Base-by-base conservation (phyloP, 192 early-diverging fungal species). In the Backusella sp. region DNA sequence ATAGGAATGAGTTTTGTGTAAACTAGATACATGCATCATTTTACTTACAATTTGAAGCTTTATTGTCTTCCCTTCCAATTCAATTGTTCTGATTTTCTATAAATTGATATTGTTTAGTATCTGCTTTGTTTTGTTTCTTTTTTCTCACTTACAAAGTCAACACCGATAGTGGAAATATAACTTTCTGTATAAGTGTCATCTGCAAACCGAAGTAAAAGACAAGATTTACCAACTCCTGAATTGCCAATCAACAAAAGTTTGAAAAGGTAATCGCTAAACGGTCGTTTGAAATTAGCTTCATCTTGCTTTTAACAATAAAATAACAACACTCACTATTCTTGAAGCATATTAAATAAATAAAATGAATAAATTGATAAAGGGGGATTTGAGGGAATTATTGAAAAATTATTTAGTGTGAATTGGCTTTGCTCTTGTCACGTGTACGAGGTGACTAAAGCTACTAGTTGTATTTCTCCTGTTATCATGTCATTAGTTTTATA, bases 151-250 rank as follows among this genome's bases (percentile, higher is more conserved):
- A 95, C 94, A 84, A 99, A 99, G 88, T 99, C 97, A 41, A 99
- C 97, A 68, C 97, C 97, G 74, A 98, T 98, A 76, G 97, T 99
- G 72, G 92, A 93, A 85, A 98, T 97, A 88, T 97, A 98, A 81
- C 92, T 94, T 82, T 99, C 97, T 35, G 96, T 98, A 84, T 97
- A 99, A 36, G 96, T 98, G 88, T 98, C 96, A 85, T 99, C 97
- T 4, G 97, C 96, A 83, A 99, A 98, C 73, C 97, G 93, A 68
- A 98, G 90, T 73, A 99, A 87, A 75, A 99, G 84, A 82, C 96
- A 98, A 70, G 95, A 96, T 88, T 99, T 99, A 69, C 97, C 97
- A n/a, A 98, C 97, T 75, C 97, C 97, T 56, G 94, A 96, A 86
- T 99, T 96, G 66, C 97, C 97, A 84, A 99, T 97, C 65, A 99